Conservation (phyloP, 2,329 filamentous ascomycete genomes). For the Aureobasidium sp. region DNA sequence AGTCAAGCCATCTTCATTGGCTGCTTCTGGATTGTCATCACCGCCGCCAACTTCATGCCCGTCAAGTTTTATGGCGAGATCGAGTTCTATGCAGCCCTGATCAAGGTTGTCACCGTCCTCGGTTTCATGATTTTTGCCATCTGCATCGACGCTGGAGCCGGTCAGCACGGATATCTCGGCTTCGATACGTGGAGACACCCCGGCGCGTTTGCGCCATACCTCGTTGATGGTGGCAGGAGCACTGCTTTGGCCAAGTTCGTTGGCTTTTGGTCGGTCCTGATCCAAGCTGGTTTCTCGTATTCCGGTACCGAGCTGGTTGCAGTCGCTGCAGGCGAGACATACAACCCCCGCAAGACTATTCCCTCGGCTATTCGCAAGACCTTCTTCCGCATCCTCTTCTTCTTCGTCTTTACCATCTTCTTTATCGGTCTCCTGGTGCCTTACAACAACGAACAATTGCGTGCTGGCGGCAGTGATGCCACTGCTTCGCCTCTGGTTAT, state of each 20-base stretch:
- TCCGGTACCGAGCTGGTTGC: conserved; percentile 49
- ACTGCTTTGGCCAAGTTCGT: conserved; percentile 29
- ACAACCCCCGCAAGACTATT: conserved; percentile 44
- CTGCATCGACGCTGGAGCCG: conserved; percentile 35
- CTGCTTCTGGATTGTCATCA: conserved; percentile 31
- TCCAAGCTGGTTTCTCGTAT: conserved; percentile 52
- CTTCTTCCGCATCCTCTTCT: conserved; percentile 31
- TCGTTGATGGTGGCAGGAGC: conserved; percentile 22
- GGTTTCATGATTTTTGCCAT: conserved; percentile 39
- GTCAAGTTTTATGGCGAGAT: conserved; percentile 47
- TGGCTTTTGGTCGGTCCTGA: conserved; percentile 51
- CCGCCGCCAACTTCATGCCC: conserved; percentile 44
- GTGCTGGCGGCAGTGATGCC: conserved; percentile 26
- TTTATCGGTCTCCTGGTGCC: conserved; percentile 31
- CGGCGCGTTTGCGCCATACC: conserved; percentile 34
- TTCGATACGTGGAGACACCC: conserved; percentile 45
- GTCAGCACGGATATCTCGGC: conserved; percentile 52
- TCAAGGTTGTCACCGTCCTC: conserved; percentile 47
- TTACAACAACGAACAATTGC: conserved; percentile 31
- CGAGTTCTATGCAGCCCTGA: conserved; percentile 48
- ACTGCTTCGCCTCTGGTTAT: conserved; percentile 60
- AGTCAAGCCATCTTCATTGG: conserved; percentile 35
- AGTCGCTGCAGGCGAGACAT: conserved; percentile 42
- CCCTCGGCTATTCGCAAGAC: conserved; percentile 31
- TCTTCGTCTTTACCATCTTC: conserved; percentile 32